These are phyloP conservation scores for Nothophoma quercina DNA, from an alignment of 2,329 filamentous ascomycete genomes.

Conservation along the genomic window DNA sequence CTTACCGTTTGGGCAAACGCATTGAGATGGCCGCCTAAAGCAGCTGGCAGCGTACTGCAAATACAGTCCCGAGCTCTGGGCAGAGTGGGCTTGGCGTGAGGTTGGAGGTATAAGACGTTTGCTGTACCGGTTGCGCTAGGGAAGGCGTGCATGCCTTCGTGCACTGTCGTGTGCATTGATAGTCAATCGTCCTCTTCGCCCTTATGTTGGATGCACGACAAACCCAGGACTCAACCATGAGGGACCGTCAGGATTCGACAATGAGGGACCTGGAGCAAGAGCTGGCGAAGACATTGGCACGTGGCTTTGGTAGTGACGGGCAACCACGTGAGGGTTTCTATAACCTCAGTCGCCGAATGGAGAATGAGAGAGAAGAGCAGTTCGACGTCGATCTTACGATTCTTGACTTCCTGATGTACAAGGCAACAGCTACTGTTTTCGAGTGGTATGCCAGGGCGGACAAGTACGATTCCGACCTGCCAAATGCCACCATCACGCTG, in stretches of 20 bases:
- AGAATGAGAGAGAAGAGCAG: slow-evolving; percentile 47
- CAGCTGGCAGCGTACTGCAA: slow-evolving; percentile 18
- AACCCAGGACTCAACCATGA: slow-evolving; percentile 23
- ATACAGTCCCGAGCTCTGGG: slow-evolving; percentile 1
- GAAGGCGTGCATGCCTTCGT: slow-evolving; percentile 17
- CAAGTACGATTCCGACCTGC: slow-evolving; percentile 42
- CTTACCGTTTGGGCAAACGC: slow-evolving; percentile 18
- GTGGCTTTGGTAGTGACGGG: slow-evolving; percentile 22
- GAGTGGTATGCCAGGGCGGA: slow-evolving; percentile 41
- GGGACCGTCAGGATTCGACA: slow-evolving; percentile 19
- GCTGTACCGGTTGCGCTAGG: slow-evolving; percentile 11
- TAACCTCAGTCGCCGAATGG: slow-evolving; percentile 44
- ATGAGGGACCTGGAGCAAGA: slow-evolving; percentile 37
- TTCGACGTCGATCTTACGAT: slow-evolving; percentile 63
- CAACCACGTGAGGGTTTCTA: slow-evolving; percentile 40
- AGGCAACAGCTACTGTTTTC: slow-evolving; percentile 55
- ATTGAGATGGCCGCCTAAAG: slow-evolving; percentile 30
- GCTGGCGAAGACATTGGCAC: slow-evolving; percentile 28
- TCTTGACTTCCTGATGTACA: slow-evolving; percentile 63
- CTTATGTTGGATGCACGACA: slow-evolving; percentile 28
- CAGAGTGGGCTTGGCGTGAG: slow-evolving; percentile 8
- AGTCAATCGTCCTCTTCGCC: background rate
- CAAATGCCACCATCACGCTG: slow-evolving; percentile 43
- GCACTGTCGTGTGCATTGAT: slow-evolving; percentile 10
- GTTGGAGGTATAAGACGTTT: slow-evolving; percentile 8